Evolutionary conservation across 176 grass and related monocot species (phyloP).

Genomic region (Chrysopogon serrulatus): DNA sequence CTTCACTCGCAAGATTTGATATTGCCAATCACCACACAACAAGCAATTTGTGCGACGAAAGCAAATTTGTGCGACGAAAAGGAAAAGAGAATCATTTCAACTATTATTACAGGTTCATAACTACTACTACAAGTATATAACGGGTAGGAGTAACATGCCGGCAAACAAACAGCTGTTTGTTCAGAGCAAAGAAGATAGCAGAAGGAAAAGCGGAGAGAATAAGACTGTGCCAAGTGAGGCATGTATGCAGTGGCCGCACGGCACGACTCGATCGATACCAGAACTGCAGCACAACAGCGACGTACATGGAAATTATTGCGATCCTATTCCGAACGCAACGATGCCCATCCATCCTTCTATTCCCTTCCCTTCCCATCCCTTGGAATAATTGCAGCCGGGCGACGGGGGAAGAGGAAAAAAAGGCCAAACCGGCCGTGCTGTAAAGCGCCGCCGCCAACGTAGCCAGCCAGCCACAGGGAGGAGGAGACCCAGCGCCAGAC

Average conservation of each 20-base stretch:
- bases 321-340: conserved; percentile 26
- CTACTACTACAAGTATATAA: not conserved
- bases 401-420: not conserved
- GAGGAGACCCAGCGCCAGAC: not conserved
- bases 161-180: not conserved
- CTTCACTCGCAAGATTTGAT: not conserved
- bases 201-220: not conserved
- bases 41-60: no score
- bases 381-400: not conserved
- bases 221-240: not conserved
- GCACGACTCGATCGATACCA: conserved; percentile 18
- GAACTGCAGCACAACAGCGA: conserved; percentile 41
- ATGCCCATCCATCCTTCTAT: not conserved
- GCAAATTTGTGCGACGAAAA: not conserved
- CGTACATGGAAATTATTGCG: conserved; percentile 24
- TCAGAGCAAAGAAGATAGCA: not conserved
- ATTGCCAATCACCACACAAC: not conserved
- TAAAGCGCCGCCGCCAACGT: not conserved
- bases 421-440: not conserved
- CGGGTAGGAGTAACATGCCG: not conserved
- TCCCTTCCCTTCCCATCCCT: not conserved
- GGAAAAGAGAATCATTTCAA: not conserved
- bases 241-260: conserved; percentile 8
- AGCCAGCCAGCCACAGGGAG: no score
- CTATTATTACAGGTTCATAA: not conserved